Percentiles rank a stretch among this genome's conserved stretches.
Conservation (phyloP, 495 filamentous ascomycete species). For the Neurospora sp. region DNA sequence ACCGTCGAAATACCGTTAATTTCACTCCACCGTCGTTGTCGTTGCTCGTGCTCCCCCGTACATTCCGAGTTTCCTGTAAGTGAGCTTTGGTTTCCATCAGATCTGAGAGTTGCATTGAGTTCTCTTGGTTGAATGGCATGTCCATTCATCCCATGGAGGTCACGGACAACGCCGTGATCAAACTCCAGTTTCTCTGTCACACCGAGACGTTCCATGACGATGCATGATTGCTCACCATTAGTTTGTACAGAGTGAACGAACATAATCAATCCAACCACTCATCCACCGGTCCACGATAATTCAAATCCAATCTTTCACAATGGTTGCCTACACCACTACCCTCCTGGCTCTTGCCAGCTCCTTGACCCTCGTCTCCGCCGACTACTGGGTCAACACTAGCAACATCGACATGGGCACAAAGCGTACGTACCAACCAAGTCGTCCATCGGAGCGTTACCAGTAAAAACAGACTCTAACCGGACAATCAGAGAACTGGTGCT, state of each 20-base stretch:
- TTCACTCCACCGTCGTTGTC: not conserved
- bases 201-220: not conserved
- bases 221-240: not conserved
- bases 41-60: not conserved
- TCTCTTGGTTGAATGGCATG: not conserved
- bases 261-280: not conserved
- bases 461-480: constrained; percentile 14
- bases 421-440: constrained; percentile 19
- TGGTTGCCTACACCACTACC: constrained; percentile 36
- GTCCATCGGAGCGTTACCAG: not conserved
- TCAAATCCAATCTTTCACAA: constrained; percentile 15
- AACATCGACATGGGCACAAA: constrained; percentile 39
- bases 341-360: constrained; percentile 37
- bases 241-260: not conserved
- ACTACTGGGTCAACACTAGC: constrained; percentile 50
- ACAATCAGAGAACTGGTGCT: constrained; percentile 57
- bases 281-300: not conserved
- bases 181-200: not conserved
- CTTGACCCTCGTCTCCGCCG: constrained; percentile 28
- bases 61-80: not conserved
- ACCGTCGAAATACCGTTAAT: not conserved
- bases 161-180: not conserved
- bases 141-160: not conserved
- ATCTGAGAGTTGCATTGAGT: not conserved
- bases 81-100: not conserved